These are phyloP conservation scores for Globisporangium mamillatum DNA, from an alignment of 352 stramenopile species.

Conservation along the genomic window DNA sequence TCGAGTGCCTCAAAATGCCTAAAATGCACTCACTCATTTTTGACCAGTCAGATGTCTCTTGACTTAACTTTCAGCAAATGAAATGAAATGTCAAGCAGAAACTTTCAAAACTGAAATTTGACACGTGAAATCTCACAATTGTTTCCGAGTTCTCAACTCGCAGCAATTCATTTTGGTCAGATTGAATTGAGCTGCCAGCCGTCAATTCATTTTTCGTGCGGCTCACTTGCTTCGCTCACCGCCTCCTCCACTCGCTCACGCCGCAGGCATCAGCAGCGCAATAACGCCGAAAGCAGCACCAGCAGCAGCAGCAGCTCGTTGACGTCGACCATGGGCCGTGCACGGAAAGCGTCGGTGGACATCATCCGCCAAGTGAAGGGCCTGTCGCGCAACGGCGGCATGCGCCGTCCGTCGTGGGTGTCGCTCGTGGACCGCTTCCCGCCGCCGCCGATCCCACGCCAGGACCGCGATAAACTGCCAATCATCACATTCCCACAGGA, in stretches of 20 bases:
- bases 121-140: no score
- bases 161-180: not conserved
- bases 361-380: constrained; percentile 81
- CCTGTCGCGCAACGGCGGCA: constrained; percentile 75
- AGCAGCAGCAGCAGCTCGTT: not conserved
- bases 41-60: no score
- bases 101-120: no score
- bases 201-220: constrained; percentile 1
- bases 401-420: constrained; percentile 69
- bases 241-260: not conserved
- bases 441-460: constrained; percentile 63
- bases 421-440: constrained; percentile 75
- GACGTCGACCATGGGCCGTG: constrained; percentile 57
- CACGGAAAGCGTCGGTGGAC: constrained; percentile 71
- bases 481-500: constrained; percentile 85
- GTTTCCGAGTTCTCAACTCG: no score
- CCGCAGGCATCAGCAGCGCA: not conserved
- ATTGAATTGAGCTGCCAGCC: not conserved
- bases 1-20: no score
- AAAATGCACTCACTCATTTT: no score
- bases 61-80: no score
- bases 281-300: not conserved
- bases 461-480: constrained; percentile 72
- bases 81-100: no score
- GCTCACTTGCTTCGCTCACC: not conserved